Evolutionary conservation across 1,139 yeast genomes (phyloP), one percentile per base, ranked within the genome.

Genomic region (Hansenula lynferdii): DNA sequence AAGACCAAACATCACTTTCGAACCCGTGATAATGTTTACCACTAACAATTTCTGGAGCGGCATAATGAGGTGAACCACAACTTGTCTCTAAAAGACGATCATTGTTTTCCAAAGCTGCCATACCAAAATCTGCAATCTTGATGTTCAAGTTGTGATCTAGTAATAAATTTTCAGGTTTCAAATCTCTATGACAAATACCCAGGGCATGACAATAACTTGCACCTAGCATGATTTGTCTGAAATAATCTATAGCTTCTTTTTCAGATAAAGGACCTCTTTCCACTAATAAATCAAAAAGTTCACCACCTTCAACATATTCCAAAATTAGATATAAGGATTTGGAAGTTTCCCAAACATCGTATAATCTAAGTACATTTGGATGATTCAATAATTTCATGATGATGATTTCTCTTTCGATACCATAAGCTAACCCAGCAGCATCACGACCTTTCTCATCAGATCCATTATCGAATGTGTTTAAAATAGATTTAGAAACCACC

Each of bases 41-140:
- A 53, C 81, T 73, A 24, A 84, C 90, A 47, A 84, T 84, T 63
- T 84, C 95, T 1, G 95, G 95, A 8, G 94, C 86, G 12, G 94
- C 94, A 58, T 84, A 84, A 62, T 84, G 95, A 17, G 95, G 94
- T 28, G 89, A 80, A 4, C 94, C 95, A 65, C 95, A 84, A 12
- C 85, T 77, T 9, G 95, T 84, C 57, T 82, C 89, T 39, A 84
- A 64, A 41, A 84, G 62, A 58, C 77, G 79, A 32, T 82, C 85
- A 42, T 80, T 79, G 44, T 82, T 72, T 59, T 84, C 90, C 47
- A 84, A 65, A 20, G 94, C 92, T 20, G 94, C 94, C 94, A 84
- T 84, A 36, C 94, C 95, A 54, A 84, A 84, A 61, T 84, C 95
- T 8, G 94, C 95, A 49, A 84, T 76, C 53, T 84, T 84, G 38